These are phyloP conservation scores for Staphylotrichum longicolle DNA, from an alignment of 495 filamentous ascomycete species.

Conservation along the genomic window DNA sequence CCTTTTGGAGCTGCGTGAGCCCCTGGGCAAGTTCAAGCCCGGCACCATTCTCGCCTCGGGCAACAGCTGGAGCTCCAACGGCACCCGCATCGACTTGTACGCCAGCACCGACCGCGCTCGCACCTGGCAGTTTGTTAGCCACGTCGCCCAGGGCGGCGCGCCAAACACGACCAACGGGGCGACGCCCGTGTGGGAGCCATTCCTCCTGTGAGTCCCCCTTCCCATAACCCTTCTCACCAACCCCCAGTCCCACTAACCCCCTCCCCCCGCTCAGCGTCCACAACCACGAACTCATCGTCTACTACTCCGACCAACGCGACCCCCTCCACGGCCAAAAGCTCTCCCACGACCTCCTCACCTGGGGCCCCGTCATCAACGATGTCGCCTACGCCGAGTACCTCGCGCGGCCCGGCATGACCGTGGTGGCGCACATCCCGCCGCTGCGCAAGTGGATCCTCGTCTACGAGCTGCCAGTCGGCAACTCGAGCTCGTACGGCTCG, in stretches of 20 bases:
- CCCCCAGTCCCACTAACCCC: too few relatives aligned
- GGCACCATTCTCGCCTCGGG: conserved; percentile 64
- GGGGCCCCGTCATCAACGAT: conserved; percentile 61
- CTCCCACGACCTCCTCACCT: conserved; percentile 54
- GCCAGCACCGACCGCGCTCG: conserved; percentile 56
- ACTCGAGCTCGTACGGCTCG: conserved; percentile 30
- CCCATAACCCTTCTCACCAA: background rate
- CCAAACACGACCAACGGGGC: conserved; percentile 60
- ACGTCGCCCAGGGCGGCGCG: conserved; percentile 61
- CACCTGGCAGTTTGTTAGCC: conserved; percentile 65
- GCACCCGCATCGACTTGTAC: conserved; percentile 67
- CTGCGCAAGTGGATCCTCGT: conserved; percentile 33
- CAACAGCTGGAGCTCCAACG: conserved; percentile 53
- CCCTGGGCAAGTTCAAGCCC: conserved; percentile 53
- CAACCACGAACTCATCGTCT: conserved; percentile 58
- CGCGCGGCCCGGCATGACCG: conserved; percentile 68
- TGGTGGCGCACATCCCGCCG: conserved; percentile 38
- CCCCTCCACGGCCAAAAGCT: conserved; percentile 64
- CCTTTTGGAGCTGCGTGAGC: conserved; percentile 57
- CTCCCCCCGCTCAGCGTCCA: conserved; percentile 25
- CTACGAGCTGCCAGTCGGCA: conserved; percentile 31
- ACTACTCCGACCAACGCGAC: conserved; percentile 71
- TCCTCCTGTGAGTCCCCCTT: conserved; percentile 45
- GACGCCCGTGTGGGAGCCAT: conserved; percentile 71
- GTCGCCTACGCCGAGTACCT: conserved; percentile 58